Percentiles rank a stretch among this genome's conserved stretches.
Conservation (phyloP, 345 rosid genomes). For the Alliaria petiolata region DNA sequence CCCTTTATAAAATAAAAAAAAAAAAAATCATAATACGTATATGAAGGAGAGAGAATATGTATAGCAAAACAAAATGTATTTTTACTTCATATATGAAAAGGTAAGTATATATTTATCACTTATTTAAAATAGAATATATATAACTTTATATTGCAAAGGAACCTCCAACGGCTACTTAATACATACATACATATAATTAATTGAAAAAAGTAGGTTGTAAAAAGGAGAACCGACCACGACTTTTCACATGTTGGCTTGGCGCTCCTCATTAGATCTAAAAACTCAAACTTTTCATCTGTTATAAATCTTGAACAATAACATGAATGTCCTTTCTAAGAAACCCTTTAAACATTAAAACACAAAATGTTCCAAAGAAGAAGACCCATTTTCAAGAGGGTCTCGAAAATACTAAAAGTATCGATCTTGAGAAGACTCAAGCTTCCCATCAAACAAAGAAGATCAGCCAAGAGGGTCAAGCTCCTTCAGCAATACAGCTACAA, state of each 20-base stretch:
- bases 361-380: slow-evolving; percentile 30
- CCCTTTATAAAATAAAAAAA: too few relatives aligned
- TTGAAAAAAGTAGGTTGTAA: slow-evolving; percentile 5
- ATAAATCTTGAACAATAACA: neutral
- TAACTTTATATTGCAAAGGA: neutral
- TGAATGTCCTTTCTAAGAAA: neutral
- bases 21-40: too few relatives aligned
- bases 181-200: neutral
- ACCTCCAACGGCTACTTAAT: slow-evolving; percentile 22
- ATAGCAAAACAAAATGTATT: neutral
- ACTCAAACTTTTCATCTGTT: neutral
- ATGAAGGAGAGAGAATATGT: neutral
- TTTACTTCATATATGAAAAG: neutral
- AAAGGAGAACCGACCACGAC: slow-evolving; percentile 28
- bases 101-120: neutral
- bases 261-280: slow-evolving; percentile 16
- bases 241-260: slow-evolving; percentile 24
- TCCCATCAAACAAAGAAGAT: slow-evolving; percentile 34
- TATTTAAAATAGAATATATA: neutral
- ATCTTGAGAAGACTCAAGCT: slow-evolving; percentile 35
- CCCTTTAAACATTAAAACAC: neutral
- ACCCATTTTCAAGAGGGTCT: slow-evolving; percentile 32
- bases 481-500: slow-evolving; percentile 30
- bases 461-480: slow-evolving; percentile 30
- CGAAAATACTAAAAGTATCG: slow-evolving; percentile 34